A percentile compares a stretch with the other conserved stretches of the same genome.
These are phyloP conservation scores for Angomonas ambiguus DNA, from an alignment of 208 protist species.

Conservation along the genomic window DNA sequence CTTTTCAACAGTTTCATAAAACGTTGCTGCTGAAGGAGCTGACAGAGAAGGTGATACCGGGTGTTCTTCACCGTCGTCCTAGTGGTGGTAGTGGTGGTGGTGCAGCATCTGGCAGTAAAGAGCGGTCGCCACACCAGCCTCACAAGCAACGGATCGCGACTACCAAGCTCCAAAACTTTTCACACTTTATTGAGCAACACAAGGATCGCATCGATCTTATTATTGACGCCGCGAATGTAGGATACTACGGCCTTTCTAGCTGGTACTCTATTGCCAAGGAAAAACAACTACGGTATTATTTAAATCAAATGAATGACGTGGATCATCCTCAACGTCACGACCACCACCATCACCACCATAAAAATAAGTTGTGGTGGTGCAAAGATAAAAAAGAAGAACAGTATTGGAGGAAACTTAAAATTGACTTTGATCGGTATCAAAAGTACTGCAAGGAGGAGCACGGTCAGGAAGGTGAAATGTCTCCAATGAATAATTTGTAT, in stretches of 20 bases:
- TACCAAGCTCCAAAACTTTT: neutral
- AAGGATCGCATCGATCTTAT: slow-evolving; percentile 41
- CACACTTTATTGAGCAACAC: no score
- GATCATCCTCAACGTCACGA: no score
- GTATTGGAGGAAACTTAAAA: neutral
- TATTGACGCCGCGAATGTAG: slow-evolving; percentile 77
- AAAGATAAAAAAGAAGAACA: neutral
- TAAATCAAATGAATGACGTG: neutral
- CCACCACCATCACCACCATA: no score
- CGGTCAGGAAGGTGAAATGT: neutral
- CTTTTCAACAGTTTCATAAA: no score
- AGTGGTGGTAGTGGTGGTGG: neutral
- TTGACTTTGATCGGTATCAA: neutral
- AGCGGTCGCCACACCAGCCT: no score
- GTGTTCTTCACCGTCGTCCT: no score
- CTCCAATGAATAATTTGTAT: slow-evolving; percentile 1
- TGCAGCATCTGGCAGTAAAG: no score
- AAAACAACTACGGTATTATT: neutral
- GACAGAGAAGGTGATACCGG: no score
- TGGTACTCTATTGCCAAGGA: slow-evolving; percentile 75
- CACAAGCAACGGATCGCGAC: no score
- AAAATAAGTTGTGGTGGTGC: no score
- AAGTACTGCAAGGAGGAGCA: neutral
- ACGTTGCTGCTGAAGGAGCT: no score
- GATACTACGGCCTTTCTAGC: slow-evolving; percentile 78